Conservation (phyloP, 352 stramenopile species). For the Phytophthora idaei region DNA sequence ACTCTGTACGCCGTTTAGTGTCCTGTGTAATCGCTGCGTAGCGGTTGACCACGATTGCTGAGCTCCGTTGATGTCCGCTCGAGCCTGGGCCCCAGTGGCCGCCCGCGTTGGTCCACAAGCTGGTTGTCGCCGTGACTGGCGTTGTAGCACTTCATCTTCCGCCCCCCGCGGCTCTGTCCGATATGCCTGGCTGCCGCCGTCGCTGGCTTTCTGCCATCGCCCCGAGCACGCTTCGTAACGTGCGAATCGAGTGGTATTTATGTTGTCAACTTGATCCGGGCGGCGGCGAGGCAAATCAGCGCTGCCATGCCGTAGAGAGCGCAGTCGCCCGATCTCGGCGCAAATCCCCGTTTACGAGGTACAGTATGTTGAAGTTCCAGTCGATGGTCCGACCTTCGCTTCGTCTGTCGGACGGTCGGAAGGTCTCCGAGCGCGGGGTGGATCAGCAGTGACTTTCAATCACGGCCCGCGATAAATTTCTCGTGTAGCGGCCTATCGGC, state of each 20-base stretch:
- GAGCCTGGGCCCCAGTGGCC: background rate
- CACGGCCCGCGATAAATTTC: conserved; percentile 27
- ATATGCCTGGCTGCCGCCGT: conserved; percentile 21
- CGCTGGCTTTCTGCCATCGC: conserved; percentile 31
- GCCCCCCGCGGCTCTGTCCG: conserved; percentile 35
- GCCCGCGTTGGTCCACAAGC: conserved; percentile 23
- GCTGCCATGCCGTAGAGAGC: conserved; percentile 27
- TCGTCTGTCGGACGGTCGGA: conserved; percentile 4
- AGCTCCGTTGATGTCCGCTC: conserved; percentile 20
- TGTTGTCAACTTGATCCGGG: conserved; percentile 1
- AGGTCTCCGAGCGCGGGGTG: background rate
- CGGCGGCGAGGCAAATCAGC: conserved; percentile 25
- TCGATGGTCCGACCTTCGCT: conserved; percentile 30
- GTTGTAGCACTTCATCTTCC: conserved; percentile 41
- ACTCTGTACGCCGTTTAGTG: background rate
- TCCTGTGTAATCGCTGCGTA: conserved; percentile 13
- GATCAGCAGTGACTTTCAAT: background rate
- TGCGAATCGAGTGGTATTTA: conserved; percentile 8
- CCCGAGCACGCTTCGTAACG: conserved; percentile 18
- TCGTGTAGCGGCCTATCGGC: background rate
- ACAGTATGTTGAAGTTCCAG: conserved; percentile 21
- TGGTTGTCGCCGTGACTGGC: conserved; percentile 22
- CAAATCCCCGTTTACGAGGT: conserved; percentile 16
- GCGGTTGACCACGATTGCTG: conserved; percentile 28
- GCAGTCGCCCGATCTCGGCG: conserved; percentile 19